Conservation (phyloP, 2,329 filamentous ascomycete species). For the Remersonia thermophila region DNA sequence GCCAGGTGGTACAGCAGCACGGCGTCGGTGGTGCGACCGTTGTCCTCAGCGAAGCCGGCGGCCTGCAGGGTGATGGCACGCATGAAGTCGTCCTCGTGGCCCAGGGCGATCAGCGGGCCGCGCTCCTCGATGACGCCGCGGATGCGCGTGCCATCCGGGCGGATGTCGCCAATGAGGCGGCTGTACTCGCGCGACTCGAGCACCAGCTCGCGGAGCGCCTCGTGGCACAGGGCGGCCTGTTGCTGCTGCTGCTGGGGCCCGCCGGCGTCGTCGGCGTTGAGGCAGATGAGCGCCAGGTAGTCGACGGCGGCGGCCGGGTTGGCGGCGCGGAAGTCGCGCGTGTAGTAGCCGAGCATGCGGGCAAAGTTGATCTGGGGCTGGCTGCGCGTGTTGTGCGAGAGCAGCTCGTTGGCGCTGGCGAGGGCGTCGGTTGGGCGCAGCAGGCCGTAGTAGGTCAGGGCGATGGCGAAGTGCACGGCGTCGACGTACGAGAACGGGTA, state of each 20-base stretch:
- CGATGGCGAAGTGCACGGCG: constrained; percentile 88
- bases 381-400: constrained; percentile 53
- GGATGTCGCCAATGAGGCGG: constrained; percentile 82
- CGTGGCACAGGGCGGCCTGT: constrained; percentile 75
- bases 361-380: constrained; percentile 86
- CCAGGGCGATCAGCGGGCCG: constrained; percentile 65
- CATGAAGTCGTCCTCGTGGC: constrained; percentile 72
- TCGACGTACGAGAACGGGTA: constrained; percentile 88
- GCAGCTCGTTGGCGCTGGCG: constrained; percentile 57
- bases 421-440: constrained; percentile 75
- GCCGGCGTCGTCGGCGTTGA: constrained; percentile 57
- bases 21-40: constrained; percentile 83
- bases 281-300: constrained; percentile 81
- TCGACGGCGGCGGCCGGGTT: constrained; percentile 84
- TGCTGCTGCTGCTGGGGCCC: constrained; percentile 59
- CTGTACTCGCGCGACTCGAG: constrained; percentile 96
- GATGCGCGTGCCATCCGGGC: constrained; percentile 72
- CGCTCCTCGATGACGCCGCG: constrained; percentile 80
- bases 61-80: constrained; percentile 87
- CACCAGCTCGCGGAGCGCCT: constrained; percentile 84
- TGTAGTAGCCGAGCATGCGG: constrained; percentile 88
- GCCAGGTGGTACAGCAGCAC: constrained; percentile 91
- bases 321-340: constrained; percentile 84
- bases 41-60: constrained; percentile 85
- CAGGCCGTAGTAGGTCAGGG: constrained; percentile 77